Evolutionary conservation across 2,329 filamentous ascomycete genomes (phyloP), one percentile per base, ranked within the genome.

Genomic region (Fusarium anthophilum): DNA sequence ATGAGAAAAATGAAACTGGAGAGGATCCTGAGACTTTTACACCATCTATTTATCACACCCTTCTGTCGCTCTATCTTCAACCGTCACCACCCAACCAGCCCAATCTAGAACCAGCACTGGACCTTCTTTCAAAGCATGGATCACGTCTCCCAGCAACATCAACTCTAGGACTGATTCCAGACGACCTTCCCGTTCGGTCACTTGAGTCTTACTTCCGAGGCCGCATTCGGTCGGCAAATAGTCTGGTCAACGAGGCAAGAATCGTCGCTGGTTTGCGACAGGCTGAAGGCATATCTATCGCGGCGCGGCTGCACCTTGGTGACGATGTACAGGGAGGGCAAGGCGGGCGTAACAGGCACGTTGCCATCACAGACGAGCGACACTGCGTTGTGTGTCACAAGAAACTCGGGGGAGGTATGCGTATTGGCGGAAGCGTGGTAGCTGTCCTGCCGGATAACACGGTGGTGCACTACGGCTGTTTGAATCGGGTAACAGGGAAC

Each of bases 371-470:
- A 15, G 96, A 99, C 78, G 96, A 98, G 80, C 87, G 94, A 58
- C 92, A 98, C 62, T 99, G 96, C 81, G 92, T 93, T 18, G 94
- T 97, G 22, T 99, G 96, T 81, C 93, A 98, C 82, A 98, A 98
- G 86, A 87, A 96, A 74, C 89, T 99, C 74, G 96, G 95, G 3
- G 93, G 94, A 4, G 82, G 82, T 79, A 98, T 98, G 87, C 86
- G 96, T 70, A 90, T 98, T 76, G 96, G 96, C 5, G 93, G 94
- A 8, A 97, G 93, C 81, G 96, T 98, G 24, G 93, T 98, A 68
- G 92, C 95, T 45, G 95, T 98, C 18, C 88, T 96, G 83, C 94
- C 95, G 12, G 93, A 97, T 84, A 94, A 91, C 80, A 88, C 87
- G 32, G 93, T 95, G 22, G 92, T 96, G 70, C 94, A 96, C 85